Base-by-base conservation (phyloP, 352 stramenopile species). In the Phytopythium sindhum region DNA sequence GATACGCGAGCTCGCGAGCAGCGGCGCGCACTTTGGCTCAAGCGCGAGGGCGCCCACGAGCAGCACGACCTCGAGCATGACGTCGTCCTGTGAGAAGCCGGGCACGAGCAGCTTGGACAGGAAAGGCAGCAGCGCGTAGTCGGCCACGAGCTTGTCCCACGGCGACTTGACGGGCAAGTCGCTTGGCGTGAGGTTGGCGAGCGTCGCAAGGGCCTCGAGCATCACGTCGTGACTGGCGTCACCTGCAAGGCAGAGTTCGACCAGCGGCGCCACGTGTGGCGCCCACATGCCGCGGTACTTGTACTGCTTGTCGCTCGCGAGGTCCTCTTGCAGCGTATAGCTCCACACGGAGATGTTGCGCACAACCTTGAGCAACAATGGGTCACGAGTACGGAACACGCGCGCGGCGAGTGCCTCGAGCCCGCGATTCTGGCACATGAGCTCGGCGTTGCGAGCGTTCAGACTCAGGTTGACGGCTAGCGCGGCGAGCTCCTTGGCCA, bases 401-500 rank as follows among this genome's bases (percentile, higher is more conserved):
- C 92, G 88, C 9, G 91, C 80, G n/a, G 96, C 85, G 8, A 98
- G 82, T 17, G 89, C 86, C 60, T 97, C 87, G 8, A 98, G 72
- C 0, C 91, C 92, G 28, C 84, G 79, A 62, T 96, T 90, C 45
- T 93, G 77, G 59, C 79, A 89, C 86, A 98, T 98, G 58, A 97
- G 74, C 68, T 98, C 91, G 21, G 88, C 89, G 62, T 97, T 97
- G 31, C 89, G 79, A 10, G 76, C 73, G 60, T 98, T 96, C 51
- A 97, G 85, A 33, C 81, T 98, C 52, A 99, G 73, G 74, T 98
- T 98, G 11, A 98, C 88, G n/a, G 92, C 88, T 19, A 99, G 73
- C 23, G 91, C 94, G 23, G 91, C 95, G 42, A 99, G 85, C 68
- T 98, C 95, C 61, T 96, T 97, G 11, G 93, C 86, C 23, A 98